Percentiles rank a stretch among this genome's conserved stretches.
Evolutionary conservation across 2,329 filamentous ascomycete species (phyloP).

Genomic region (Apiospora sp.): DNA sequence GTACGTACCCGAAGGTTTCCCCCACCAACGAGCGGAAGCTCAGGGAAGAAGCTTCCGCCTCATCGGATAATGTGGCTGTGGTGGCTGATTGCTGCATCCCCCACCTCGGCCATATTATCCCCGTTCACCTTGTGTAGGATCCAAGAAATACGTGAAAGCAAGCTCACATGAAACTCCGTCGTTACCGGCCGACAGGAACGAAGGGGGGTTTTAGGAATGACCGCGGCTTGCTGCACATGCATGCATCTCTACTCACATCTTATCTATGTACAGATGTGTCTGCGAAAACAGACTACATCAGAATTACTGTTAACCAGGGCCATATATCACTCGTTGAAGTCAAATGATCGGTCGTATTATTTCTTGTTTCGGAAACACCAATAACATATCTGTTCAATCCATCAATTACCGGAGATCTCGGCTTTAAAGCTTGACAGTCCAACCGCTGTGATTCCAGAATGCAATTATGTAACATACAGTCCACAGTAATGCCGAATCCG

Average conservation of each 20-base stretch:
- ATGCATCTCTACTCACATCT: neutral
- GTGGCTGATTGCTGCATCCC: neutral
- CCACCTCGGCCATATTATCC: conserved; percentile 2
- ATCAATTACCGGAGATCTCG: conserved; percentile 10
- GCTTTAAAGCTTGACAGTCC: conserved; percentile 5
- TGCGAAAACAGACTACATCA: neutral
- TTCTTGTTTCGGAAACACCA: neutral
- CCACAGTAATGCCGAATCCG: conserved; percentile 5
- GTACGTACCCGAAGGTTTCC: neutral
- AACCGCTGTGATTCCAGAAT: conserved; percentile 6
- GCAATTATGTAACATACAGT: neutral
- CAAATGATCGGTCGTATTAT: neutral
- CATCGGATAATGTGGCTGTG: neutral
- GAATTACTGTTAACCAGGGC: neutral
- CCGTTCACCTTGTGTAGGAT: neutral
- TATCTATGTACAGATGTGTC: neutral
- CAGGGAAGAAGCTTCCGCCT: conserved; percentile 20
- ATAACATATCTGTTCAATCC: conserved; percentile 1
- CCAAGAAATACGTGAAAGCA: neutral
- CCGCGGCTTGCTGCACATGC: conserved; percentile 9
- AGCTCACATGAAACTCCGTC: conserved; percentile 14
- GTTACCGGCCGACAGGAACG: neutral
- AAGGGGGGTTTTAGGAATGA: neutral
- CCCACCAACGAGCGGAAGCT: conserved; percentile 12
- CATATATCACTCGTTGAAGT: neutral